phyloP scores from a whole-genome alignment of 1,139 yeast species.

The Eremothecium gossypii region DNA sequence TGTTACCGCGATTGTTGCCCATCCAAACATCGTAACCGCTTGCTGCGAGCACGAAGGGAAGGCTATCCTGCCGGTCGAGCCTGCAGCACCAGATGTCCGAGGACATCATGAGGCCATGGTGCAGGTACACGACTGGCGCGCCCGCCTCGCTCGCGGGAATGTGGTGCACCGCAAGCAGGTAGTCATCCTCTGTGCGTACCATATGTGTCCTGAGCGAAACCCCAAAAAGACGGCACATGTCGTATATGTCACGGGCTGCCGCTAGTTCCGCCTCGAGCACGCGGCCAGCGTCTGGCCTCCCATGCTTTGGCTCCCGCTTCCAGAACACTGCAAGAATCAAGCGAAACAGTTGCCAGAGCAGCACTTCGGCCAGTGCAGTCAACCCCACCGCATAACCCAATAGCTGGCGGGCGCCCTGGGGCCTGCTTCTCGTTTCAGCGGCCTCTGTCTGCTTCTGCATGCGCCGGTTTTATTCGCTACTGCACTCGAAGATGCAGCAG shows the following conservation, averaged over 20 bases:
- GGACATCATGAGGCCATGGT: conserved; percentile 87
- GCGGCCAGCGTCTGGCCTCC: too few species aligned
- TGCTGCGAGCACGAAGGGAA: conserved; percentile 71
- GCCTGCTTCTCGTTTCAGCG: too few species aligned
- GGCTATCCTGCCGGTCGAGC: conserved; percentile 49
- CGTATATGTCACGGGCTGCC: neutral
- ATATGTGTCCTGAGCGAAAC: neutral
- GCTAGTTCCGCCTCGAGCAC: neutral
- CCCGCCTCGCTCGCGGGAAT: conserved; percentile 34
- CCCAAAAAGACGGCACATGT: neutral
- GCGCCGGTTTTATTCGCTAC: too few species aligned
- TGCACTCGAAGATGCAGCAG: conserved; percentile 4
- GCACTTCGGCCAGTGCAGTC: too few species aligned
- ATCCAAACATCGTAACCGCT: conserved; percentile 84
- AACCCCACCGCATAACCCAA: too few species aligned
- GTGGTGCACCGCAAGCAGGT: conserved; percentile 41
- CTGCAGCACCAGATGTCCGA: conserved; percentile 84
- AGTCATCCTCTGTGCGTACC: neutral
- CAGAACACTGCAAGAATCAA: too few species aligned
- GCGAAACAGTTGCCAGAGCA: too few species aligned
- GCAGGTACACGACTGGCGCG: conserved; percentile 60
- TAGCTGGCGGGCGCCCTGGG: too few species aligned
- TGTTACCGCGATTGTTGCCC: conserved; percentile 85
- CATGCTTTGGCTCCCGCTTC: too few species aligned
- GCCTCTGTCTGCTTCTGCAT: too few species aligned